Evolutionary conservation across 2,329 filamentous ascomycete species (phyloP).

Genomic region (Colletotrichum tanaceti): DNA sequence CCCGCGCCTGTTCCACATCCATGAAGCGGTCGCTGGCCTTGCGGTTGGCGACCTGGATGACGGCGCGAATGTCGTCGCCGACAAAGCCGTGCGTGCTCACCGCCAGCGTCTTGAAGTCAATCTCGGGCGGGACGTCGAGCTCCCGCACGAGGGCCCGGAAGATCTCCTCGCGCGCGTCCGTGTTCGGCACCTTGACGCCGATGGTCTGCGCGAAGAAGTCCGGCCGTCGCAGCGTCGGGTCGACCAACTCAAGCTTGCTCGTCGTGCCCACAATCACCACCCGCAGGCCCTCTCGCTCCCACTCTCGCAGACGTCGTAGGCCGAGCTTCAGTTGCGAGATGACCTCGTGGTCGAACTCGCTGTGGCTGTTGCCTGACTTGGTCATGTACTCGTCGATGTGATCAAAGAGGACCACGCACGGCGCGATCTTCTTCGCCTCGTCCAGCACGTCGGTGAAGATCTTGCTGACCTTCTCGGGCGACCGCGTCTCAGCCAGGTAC

Average conservation of each 20-base stretch:
- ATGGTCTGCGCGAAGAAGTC: slow-evolving; percentile 87
- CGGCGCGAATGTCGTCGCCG: slow-evolving; percentile 83
- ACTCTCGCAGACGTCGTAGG: slow-evolving; percentile 83
- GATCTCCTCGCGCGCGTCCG: slow-evolving; percentile 81
- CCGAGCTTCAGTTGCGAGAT: slow-evolving; percentile 85
- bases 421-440: slow-evolving; percentile 85
- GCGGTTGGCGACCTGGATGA: slow-evolving; percentile 61
- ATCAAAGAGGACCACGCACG: slow-evolving; percentile 91
- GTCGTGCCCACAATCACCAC: slow-evolving; percentile 94
- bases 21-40: slow-evolving; percentile 50
- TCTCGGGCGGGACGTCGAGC: slow-evolving; percentile 71
- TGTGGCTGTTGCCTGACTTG: slow-evolving; percentile 83
- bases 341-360: slow-evolving; percentile 90
- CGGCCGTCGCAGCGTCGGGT: slow-evolving; percentile 78
- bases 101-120: slow-evolving; percentile 80
- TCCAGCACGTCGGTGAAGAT: slow-evolving; percentile 64
- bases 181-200: slow-evolving; percentile 87
- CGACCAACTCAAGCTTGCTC: slow-evolving; percentile 86
- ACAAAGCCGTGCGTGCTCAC: slow-evolving; percentile 93
- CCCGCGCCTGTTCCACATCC: slow-evolving; percentile 46
- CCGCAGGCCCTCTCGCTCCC: slow-evolving; percentile 76
- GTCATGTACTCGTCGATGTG: slow-evolving; percentile 88
- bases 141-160: slow-evolving; percentile 77
- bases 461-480: slow-evolving; percentile 53
- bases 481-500: slow-evolving; percentile 50